These are phyloP conservation scores for Tylopilus sp. DNA, from an alignment of 768 basidiomycete species.

Conservation along the genomic window DNA sequence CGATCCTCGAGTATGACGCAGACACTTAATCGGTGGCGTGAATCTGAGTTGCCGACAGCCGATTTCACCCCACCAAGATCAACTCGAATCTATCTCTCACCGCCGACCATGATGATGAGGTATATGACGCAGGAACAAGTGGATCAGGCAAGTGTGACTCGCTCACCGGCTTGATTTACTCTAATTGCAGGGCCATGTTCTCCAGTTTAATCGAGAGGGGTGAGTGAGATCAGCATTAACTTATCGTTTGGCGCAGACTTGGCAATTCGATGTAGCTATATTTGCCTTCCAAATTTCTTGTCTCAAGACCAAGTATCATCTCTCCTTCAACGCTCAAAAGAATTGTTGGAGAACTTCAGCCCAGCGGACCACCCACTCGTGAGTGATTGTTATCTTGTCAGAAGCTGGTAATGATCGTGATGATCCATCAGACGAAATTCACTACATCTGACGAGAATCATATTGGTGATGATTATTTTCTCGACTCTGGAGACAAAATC, in stretches of 20 bases:
- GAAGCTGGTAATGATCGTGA: neutral
- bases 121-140: conserved; percentile 57
- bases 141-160: conserved; percentile 42
- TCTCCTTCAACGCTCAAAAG: conserved; percentile 67
- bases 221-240: conserved; percentile 31
- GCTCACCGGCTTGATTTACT: neutral
- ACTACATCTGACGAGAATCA: conserved; percentile 73
- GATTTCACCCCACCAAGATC: too few species aligned
- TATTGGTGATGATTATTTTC: conserved; percentile 91
- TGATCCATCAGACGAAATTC: conserved; percentile 71
- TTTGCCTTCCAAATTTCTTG: conserved; percentile 75
- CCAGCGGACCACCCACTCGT: conserved; percentile 80
- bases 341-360: conserved; percentile 76
- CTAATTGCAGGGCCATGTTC: neutral
- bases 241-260: neutral
- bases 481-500: conserved; percentile 91
- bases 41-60: too few species aligned
- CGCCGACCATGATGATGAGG: conserved; percentile 19
- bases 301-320: conserved; percentile 49
- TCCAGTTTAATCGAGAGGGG: conserved; percentile 60
- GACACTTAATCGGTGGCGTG: too few species aligned
- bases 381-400: conserved; percentile 16
- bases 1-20: too few species aligned
- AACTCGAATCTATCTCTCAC: too few species aligned
- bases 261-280: conserved; percentile 51